phyloP scores from a whole-genome alignment of 176 grass and related monocot species.

The Melocanna baccifera region DNA sequence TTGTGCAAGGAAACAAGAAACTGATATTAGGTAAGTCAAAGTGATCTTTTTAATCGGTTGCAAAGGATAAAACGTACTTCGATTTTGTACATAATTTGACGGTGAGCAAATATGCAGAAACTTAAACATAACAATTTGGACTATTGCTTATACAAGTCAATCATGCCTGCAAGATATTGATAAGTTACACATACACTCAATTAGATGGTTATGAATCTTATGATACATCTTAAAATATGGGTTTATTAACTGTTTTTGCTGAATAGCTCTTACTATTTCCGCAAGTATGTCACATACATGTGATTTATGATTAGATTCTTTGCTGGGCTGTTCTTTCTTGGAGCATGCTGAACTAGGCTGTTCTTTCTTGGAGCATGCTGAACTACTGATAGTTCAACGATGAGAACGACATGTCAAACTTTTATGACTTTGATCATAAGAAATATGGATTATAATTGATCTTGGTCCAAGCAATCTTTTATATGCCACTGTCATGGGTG shows the following conservation, averaged over 20 bases:
- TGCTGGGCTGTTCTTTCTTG: background rate
- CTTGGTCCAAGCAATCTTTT: background rate
- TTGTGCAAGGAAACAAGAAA: conserved; percentile 97
- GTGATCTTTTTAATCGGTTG: conserved; percentile 19
- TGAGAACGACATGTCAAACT: background rate
- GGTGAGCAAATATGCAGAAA: background rate
- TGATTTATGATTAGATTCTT: background rate
- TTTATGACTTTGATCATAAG: background rate
- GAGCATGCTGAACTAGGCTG: background rate
- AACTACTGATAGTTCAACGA: background rate
- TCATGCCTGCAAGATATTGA: background rate
- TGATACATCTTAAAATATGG: background rate
- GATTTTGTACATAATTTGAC: background rate
- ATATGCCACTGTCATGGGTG: no score
- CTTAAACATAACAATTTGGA: conserved; percentile 3
- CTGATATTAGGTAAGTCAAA: conserved; percentile 78
- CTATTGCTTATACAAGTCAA: background rate
- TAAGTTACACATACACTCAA: background rate
- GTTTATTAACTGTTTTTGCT: background rate
- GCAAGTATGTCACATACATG: background rate
- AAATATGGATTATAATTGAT: background rate
- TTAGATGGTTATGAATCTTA: background rate
- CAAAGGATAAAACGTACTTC: background rate
- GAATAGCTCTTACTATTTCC: background rate
- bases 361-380: background rate